Evolutionary conservation across 1,284 basidiomycete genomes (phyloP), one percentile per base, ranked within the genome.

Genomic region (Cerioporus squamosus): DNA sequence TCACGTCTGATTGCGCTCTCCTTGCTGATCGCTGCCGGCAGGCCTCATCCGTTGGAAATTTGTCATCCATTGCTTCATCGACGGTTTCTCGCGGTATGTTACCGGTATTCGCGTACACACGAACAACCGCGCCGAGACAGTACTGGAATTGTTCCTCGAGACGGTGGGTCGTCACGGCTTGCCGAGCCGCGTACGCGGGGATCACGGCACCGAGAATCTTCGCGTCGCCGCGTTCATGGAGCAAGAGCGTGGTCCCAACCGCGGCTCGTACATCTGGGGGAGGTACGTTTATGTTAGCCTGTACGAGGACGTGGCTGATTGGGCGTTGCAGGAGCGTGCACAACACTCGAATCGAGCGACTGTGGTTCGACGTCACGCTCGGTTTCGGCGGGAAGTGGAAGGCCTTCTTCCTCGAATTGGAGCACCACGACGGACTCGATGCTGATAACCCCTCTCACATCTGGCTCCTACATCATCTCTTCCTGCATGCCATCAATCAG

Each of bases 31-130:
- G 3, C 10, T 9, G 8, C 12, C 14, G n/a, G 12, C 20, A 64
- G 66, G 62, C 14, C 57, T 69, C 15, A 68, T 69, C 9, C 56
- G 66, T 5, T 78, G 64, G 66, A 73, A 73, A 46, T 70, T 77
- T 24, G 71, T 79, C n/a, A 72, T 74, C 1, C 77, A 79, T 62
- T 70, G 60, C 10, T 73, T 77, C 55, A 69, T 78, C 15, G 76
- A 79, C 66, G 75, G 77, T 2, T 67, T 67, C 33, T 71, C 72
- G 0, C 57, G 69, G 0, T 61, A 70, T 20, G 61, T 78, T 14
- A 64, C 66, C 9, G 76, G 70, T 1, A 65, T 78, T n/a, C 59
- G 62, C 1, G 65, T 45, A 9, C 53, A 59, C 52, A 52, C 55
- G 55, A 68, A 68, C 56, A 66, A 68, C 47, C 50, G 59, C 6